phyloP scores from a whole-genome alignment of 2,329 filamentous ascomycete species.

The Sporothrix curviconia region DNA sequence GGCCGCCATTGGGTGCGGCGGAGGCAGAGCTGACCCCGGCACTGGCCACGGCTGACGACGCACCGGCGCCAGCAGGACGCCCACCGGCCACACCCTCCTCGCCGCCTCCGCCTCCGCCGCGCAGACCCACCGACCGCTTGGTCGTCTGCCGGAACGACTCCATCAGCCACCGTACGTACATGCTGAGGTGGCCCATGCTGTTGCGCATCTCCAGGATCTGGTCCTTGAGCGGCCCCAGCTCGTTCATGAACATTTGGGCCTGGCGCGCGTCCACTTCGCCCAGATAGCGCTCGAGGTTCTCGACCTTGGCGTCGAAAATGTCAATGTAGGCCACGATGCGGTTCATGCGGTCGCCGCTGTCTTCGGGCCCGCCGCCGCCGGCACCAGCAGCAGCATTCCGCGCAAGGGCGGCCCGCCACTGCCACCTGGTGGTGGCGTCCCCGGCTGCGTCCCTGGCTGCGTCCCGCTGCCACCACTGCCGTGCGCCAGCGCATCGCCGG shows the following conservation, averaged over 20 bases:
- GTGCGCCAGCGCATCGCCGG: neutral
- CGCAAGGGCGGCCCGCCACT: too few relatives aligned
- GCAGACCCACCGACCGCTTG: constrained; percentile 14
- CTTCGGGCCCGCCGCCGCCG: neutral
- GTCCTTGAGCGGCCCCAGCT: constrained; percentile 55
- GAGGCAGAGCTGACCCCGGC: neutral
- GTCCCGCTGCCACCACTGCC: neutral
- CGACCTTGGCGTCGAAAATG: constrained; percentile 49
- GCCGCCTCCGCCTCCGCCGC: neutral
- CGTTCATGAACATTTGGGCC: constrained; percentile 55
- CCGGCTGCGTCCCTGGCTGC: neutral
- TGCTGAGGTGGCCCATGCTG: constrained; percentile 50
- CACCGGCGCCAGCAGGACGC: neutral
- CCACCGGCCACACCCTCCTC: neutral
- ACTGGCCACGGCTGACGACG: neutral
- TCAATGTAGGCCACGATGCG: constrained; percentile 41
- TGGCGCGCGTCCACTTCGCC: constrained; percentile 55
- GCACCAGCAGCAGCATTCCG: neutral
- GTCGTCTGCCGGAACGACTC: constrained; percentile 24
- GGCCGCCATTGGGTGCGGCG: neutral
- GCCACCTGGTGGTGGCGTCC: neutral
- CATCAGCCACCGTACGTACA: constrained; percentile 55
- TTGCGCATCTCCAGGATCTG: constrained; percentile 55
- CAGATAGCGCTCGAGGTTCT: constrained; percentile 50
- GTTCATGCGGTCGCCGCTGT: constrained; percentile 27